Evolutionary conservation across 2,329 filamentous ascomycete species (phyloP), one percentile per base, ranked within the genome.

Genomic region (Mycosphaerella sp.): DNA sequence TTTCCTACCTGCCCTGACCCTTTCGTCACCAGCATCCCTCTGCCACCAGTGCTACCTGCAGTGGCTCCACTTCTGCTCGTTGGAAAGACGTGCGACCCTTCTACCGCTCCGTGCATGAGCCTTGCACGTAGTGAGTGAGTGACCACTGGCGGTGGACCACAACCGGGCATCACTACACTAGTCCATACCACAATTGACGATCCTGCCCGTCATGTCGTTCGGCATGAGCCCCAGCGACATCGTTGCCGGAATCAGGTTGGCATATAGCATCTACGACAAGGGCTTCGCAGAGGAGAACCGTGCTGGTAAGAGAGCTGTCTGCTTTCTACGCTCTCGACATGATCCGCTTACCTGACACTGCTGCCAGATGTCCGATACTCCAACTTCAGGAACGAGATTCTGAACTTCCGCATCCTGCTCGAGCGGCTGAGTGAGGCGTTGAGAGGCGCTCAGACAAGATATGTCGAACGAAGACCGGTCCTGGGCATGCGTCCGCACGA

Each of bases 301-400:
- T 51, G 55, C 58, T 48, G 51, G 60, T 58, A 29, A 12, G 49
- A 23, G 14, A 17, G 14, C 14, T 17, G 14, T 6, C 26, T 26
- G 26, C 26, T 26, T 26, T 26, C 26, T 4, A 26, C 26, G 4
- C 26, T 26, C 26, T 26, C 6, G 4, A 26, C 6, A 26, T 26
- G 26, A 26, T 26, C 26, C 26, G 26, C 26, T 26, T 6, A 4
- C 1, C 26, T 26, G 26, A 26, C 26, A 17, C 14, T 17, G 26
- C 26, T 26, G 26, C 23, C 45, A 59, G 57, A 62, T 34, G 48
- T 57, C 14, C 55, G 55, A n/a, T 64, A 63, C 44, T 41, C 45
- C 11, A 55, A 58, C 17, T 63, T 64, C 54, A 55, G 52, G 23
- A 54, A 56, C 11, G 60, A 63, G 31, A 57, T 64, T n/a, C 39